Evolutionary conservation across 2,329 filamentous ascomycete genomes (phyloP).

Genomic region (Diaporthe caulivora): DNA sequence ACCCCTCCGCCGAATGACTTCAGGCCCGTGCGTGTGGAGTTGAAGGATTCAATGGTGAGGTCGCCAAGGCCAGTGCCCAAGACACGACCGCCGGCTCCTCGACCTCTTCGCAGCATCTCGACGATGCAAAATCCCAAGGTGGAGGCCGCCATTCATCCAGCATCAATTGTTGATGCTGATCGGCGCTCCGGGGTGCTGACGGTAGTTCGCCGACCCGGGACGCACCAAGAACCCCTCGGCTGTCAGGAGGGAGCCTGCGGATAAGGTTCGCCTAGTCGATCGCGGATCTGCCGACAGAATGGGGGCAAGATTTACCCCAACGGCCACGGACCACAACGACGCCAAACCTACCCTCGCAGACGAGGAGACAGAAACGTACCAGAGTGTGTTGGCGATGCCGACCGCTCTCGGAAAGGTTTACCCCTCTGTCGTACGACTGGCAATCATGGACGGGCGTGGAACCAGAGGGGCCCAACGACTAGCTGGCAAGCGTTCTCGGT

Average conservation of each 20-base stretch:
- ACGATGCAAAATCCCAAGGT: too few relatives aligned
- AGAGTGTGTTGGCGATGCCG: background rate
- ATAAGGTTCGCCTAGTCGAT: conserved; percentile 28
- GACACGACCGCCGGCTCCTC: background rate
- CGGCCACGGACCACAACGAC: conserved; percentile 7
- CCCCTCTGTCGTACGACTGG: background rate
- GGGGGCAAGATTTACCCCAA: conserved; percentile 23
- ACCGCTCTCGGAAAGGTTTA: background rate
- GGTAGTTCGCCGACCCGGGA: background rate
- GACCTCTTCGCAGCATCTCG: background rate
- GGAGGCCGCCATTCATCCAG: conserved; percentile 4
- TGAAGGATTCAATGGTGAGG: conserved; percentile 18
- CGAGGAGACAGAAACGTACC: background rate
- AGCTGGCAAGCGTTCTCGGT: background rate
- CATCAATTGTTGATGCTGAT: background rate
- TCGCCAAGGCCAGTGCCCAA: conserved; percentile 21
- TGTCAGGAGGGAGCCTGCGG: conserved; percentile 21
- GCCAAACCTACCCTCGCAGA: background rate
- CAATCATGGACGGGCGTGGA: too few relatives aligned
- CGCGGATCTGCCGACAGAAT: conserved; percentile 24
- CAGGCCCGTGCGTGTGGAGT: conserved; percentile 30
- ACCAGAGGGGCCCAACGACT: background rate
- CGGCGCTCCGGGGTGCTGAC: background rate
- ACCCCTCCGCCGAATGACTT: conserved; percentile 4
- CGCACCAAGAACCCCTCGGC: background rate